phyloP scores from a whole-genome alignment of 805 yeast genomes.

The Ogataea pilisensis region DNA sequence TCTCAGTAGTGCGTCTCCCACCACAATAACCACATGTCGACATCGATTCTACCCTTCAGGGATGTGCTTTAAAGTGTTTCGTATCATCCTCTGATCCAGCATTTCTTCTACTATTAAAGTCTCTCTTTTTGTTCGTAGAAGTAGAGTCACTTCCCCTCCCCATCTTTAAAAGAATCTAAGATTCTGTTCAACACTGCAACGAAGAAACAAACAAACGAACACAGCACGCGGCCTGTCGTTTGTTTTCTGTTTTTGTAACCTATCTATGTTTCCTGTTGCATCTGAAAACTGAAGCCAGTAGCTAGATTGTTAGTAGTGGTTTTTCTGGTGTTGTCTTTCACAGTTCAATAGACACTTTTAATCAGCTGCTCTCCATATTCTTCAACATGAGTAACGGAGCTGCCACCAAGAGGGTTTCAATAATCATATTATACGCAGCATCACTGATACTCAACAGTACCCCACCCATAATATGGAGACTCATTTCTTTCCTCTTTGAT shows the following conservation, averaged over 20 bases:
- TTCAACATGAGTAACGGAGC: neutral
- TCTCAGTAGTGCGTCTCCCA: too few relatives aligned
- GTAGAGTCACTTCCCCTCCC: too few relatives aligned
- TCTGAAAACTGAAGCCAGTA: too few relatives aligned
- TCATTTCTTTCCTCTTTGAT: conserved; percentile 37
- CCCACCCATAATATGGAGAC: conserved; percentile 25
- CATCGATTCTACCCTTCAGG: too few relatives aligned
- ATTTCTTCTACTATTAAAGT: too few relatives aligned
- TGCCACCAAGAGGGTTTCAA: conserved; percentile 15
- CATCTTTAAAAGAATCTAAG: neutral
- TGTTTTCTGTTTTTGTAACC: neutral
- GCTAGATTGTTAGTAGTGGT: too few relatives aligned
- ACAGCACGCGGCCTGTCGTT: too few relatives aligned
- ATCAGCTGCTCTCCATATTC: neutral
- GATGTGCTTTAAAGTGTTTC: too few relatives aligned
- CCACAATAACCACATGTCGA: too few relatives aligned
- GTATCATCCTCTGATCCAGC: too few relatives aligned
- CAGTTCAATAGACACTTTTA: conserved; percentile 2
- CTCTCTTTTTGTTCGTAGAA: too few relatives aligned
- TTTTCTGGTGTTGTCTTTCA: neutral
- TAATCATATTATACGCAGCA: conserved; percentile 11
- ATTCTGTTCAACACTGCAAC: neutral
- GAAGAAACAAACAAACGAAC: too few relatives aligned
- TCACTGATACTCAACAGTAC: conserved; percentile 17
- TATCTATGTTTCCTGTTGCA: neutral